These are phyloP conservation scores for Fraxinus xanthoxyloides DNA, from an alignment of 305 asterid genomes.

Conservation along the genomic window DNA sequence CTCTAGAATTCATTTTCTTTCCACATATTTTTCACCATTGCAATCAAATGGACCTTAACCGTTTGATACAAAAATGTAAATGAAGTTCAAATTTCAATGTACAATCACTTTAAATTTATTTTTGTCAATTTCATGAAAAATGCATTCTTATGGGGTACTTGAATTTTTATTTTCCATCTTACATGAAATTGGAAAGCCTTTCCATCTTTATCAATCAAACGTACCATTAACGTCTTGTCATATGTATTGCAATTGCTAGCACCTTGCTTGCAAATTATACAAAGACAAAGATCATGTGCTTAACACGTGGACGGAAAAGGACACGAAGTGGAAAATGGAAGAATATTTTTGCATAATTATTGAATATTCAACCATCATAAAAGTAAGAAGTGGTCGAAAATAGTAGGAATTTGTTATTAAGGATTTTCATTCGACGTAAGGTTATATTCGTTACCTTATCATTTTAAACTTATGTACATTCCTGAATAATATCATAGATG, in stretches of 20 bases:
- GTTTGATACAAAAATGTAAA: too few species aligned
- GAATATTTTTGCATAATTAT: background rate
- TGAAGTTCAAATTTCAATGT: too few species aligned
- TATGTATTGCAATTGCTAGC: background rate
- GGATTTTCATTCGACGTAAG: background rate
- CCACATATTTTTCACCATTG: too few species aligned
- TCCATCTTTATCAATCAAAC: too few species aligned
- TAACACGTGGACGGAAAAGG: background rate
- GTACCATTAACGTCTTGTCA: too few species aligned
- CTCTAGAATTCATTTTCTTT: too few species aligned
- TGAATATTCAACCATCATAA: background rate
- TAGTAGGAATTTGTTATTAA: background rate
- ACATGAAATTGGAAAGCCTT: too few species aligned
- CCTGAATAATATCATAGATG: background rate
- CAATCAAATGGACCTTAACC: too few species aligned
- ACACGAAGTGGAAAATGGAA: background rate
- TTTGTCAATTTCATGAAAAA: too few species aligned
- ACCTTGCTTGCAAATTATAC: background rate
- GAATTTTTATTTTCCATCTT: too few species aligned
- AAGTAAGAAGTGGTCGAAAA: background rate
- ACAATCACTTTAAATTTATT: too few species aligned
- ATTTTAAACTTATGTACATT: background rate
- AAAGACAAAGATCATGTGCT: background rate
- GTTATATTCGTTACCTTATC: background rate
- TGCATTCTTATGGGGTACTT: too few species aligned